These are phyloP conservation scores for Prunus davidiana DNA, from an alignment of 306 rosid species.

Conservation along the genomic window DNA sequence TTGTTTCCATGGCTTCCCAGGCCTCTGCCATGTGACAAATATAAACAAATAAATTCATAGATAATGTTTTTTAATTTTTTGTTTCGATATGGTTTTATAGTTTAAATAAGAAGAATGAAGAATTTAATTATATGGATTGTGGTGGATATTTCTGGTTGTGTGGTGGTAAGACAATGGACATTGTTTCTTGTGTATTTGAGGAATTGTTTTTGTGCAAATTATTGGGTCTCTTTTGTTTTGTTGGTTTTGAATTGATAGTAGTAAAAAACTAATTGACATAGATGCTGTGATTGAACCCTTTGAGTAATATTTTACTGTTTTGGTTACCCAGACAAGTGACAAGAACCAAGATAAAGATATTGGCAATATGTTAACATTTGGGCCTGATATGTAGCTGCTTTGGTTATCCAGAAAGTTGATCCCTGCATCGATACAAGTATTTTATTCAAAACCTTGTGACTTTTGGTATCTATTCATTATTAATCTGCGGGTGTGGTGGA, in stretches of 20 bases:
- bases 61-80: neutral
- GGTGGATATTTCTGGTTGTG: constrained; percentile 1
- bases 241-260: neutral
- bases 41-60: neutral
- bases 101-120: constrained; percentile 16
- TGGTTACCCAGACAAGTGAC: neutral
- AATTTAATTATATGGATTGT: constrained; percentile 15
- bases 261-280: neutral
- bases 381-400: neutral
- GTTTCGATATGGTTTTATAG: neutral
- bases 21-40: constrained; percentile 32
- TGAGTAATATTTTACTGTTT: neutral
- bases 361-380: neutral
- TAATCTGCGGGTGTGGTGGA: neutral
- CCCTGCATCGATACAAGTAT: neutral
- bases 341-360: neutral
- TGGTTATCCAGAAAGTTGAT: neutral
- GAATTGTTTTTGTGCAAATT: constrained; percentile 15
- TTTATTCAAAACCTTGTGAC: neutral
- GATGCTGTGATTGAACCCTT: neutral
- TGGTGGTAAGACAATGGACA: constrained; percentile 27
- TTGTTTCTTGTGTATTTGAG: constrained; percentile 40
- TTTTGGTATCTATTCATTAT: neutral
- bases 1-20: constrained; percentile 25
- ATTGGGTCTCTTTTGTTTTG: constrained; percentile 18